Evolutionary conservation across 108 stramenopile species (phyloP).

Genomic region (Skeletonema costatum): DNA sequence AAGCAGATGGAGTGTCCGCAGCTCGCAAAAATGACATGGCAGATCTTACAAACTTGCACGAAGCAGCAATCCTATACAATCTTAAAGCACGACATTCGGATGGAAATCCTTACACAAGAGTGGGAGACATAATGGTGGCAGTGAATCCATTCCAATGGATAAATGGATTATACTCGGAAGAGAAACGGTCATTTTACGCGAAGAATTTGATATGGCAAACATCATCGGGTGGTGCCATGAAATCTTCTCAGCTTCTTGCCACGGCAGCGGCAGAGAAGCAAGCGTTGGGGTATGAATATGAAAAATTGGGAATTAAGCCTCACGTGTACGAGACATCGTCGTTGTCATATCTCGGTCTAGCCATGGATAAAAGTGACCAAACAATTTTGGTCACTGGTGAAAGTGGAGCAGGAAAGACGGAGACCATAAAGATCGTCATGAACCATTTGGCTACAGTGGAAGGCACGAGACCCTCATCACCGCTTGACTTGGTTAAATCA

Average conservation of each 20-base stretch:
- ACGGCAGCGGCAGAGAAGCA: slow-evolving; percentile 46
- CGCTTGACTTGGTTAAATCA: slow-evolving; percentile 21
- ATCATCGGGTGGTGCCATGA: not conserved
- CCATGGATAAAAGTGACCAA: slow-evolving; percentile 58
- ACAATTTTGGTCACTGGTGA: slow-evolving; percentile 87
- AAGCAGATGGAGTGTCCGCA: slow-evolving; percentile 45
- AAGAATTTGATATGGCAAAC: slow-evolving; percentile 74
- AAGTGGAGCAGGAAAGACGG: slow-evolving; percentile 92
- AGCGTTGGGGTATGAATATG: slow-evolving; percentile 60
- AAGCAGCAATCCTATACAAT: slow-evolving; percentile 96
- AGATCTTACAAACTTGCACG: slow-evolving; percentile 90
- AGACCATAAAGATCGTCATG: slow-evolving; percentile 91
- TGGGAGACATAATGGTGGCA: slow-evolving; percentile 91
- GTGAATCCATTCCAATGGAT: slow-evolving; percentile 95
- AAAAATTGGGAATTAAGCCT: slow-evolving; percentile 63
- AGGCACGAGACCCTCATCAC: slow-evolving; percentile 50
- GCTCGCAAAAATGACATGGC: slow-evolving; percentile 83
- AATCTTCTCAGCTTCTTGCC: slow-evolving; percentile 6
- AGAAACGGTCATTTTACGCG: slow-evolving; percentile 60
- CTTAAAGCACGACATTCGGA: slow-evolving; percentile 71
- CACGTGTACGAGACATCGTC: slow-evolving; percentile 82
- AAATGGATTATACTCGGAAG: slow-evolving; percentile 65
- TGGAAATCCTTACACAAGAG: slow-evolving; percentile 85
- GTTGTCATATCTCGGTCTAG: slow-evolving; percentile 72
- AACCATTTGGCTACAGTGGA: slow-evolving; percentile 82